Evolutionary conservation across 139 green algal genomes (phyloP), one percentile per base, ranked within the genome.

Genomic region (Microglena sp.): DNA sequence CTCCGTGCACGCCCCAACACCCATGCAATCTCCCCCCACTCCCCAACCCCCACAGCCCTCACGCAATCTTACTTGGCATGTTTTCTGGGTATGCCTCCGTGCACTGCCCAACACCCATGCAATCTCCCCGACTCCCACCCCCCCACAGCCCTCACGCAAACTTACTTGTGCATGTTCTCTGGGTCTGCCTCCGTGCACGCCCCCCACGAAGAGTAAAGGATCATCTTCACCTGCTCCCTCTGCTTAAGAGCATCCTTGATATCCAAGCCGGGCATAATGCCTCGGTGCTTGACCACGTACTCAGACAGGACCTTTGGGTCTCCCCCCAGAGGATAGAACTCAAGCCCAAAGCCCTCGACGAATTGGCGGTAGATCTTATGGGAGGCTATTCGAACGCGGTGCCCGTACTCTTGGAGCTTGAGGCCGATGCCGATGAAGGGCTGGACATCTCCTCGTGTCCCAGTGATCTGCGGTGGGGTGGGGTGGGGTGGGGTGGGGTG

Each of bases 391-490:
- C 77, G 67, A 54, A 88, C 81, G 0, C 74, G 46, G 53, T 89
- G 82, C 2, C 82, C 80, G 66, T 81, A 78, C 45, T 55, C 59
- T 18, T 66, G 31, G 29, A 91, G 68, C 62, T 72, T 46, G 1
- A 83, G 55, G 1, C 76, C 83, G 27, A 92, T 77, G 18, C 83
- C 81, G 5, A 88, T 75, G 70, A 91, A 90, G 0, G 87, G 87
- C 71, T 92, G 86, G 55, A 92, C 84, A 64, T 92, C 86, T 7
- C 83, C 86, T 2, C 82, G 71, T 0, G 86, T 93, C 50, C 86
- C 86, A 22, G 87, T 70, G 0, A 85, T 46, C 40, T n/a, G 40
- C 8, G 8, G 40, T 46, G 40, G 40, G 8, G 40, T 46, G 11
- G 40, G 40, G n/a, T n/a, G n/a, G n/a, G n/a, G n/a, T n/a, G n/a